Base-by-base conservation (phyloP, 768 basidiomycete genomes). In the Clitopilus hobsonii region DNA sequence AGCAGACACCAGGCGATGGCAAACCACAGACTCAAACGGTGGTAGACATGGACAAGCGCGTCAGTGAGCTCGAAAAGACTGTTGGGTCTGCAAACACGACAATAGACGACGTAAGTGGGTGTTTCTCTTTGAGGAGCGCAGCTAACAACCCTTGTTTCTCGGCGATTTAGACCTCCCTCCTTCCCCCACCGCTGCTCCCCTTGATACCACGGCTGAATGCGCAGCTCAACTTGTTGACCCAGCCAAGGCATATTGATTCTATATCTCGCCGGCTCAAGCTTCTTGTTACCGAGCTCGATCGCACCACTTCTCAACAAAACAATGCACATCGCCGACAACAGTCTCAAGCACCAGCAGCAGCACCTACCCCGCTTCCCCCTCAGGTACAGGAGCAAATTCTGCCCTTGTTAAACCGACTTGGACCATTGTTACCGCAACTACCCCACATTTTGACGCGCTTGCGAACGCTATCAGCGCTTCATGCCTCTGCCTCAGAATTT, bases 171-270 rank as follows among this genome's bases (percentile, higher is more conserved):
- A 74, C 80, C 0, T 82, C 88, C 0, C 86, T 86, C 1, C 76
- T 93, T 16, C 88, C 91, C 0, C 79, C 87, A 5, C 90, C 91
- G 2, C 76, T 98, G n/a, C 73, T 97, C 3, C 87, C 91, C 0
- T 81, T 91, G 49, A 78, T 98, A 52, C 81, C 82, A 16, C 84
- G 90, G 41, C 82, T 98, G 41, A 93, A 91, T 64, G 83, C 84
- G 20, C 94, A 97, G 66, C 74, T 98, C 22, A 83, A 86, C 6
- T 77, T 98, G 14, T 84, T 99, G 47, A 91, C 96, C 0, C 94
- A 98, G 72, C 96, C 97, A 0, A 85, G 95, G 14, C 94, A 98
- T 65, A 86, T 98, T 50, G 97, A 99, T 69, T 90, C 93, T 10
- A 89, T 98, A 58, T 95, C 95, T 1, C 84, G 96, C 4, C 86